Base-by-base conservation (phyloP, 768 basidiomycete species). In the Boletellus ananiceps region DNA sequence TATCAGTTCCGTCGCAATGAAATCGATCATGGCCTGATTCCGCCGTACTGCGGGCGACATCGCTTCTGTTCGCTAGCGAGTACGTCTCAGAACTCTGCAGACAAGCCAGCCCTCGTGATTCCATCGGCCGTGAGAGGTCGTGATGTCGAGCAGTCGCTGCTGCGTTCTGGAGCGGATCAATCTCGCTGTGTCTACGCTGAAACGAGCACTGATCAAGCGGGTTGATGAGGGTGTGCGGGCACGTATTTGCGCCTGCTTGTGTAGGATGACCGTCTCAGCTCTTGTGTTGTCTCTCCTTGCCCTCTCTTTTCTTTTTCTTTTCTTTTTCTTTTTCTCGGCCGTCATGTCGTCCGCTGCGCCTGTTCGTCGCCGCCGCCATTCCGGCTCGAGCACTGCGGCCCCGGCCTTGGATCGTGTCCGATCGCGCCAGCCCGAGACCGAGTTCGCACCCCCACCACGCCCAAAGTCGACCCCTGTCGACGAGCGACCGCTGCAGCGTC, bases 1-100 rank as follows among this genome's bases (percentile, higher is more conserved):
- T 7, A 70, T 79, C n/a, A 90, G 86, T 52, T 74, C 81, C 8
- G 87, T 91, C 5, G 90, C 90, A 40, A 84, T 84, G 79, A 93
- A 93, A 69, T 81, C 74, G 42, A 86, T 92, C 40, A 34, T 60
- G 63, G 45, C 58, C 19, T 65, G 48, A 34, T 29, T 15, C 32
- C 4, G 33, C 9, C 29, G 29, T n/a, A n/a, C n/a, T n/a, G n/a
- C n/a, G n/a, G n/a, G n/a, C n/a, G n/a, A n/a, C 29, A 25, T 25
- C 23, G 19, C 19, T 19, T 19, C 19, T 19, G 19, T 19, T 19
- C 19, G 19, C 19, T 19, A 19, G n/a, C n/a, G n/a, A n/a, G n/a
- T n/a, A n/a, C n/a, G n/a, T n/a, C n/a, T n/a, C n/a, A n/a, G n/a
- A n/a, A n/a, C n/a, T n/a, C 19, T 19, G 19, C 19, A n/a, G n/a